Base-by-base conservation (phyloP, 176 grass and related monocot species). In the Chrysopogon serrulatus region DNA sequence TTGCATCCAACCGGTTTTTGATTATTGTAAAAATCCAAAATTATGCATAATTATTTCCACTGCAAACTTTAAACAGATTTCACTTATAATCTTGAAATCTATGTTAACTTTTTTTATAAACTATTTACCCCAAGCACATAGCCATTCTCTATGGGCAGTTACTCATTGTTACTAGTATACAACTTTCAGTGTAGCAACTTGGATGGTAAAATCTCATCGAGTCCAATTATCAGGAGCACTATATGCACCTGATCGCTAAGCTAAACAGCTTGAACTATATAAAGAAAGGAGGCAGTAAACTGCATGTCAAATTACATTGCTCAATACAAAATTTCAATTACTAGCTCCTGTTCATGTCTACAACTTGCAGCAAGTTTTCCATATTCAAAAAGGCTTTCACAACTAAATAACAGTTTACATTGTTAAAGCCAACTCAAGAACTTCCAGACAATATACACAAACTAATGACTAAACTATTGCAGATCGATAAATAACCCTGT, bases 31-130 rank as follows among this genome's bases (percentile, higher is more conserved):
- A 73, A 63, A 41, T 41, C 39, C 10, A 63, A 63, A 81, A 26
- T 26, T 40, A 80, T 37, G 1, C 7, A 26, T 80, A 45, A 3
- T 32, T 76, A 23, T 21, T 41, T 63, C 14, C 17, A 32, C 3
- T 67, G 23, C 17, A 53, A 69, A 57, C 44, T 79, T 71, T 13
- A 68, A 6, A 21, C 3, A 12, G 24, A 75, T 53, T 59, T 80
- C 18, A 48, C 18, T 75, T 84, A 32, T 60, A 61, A 23, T 66
- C 15, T 88, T 34, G 16, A 54, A 84, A 83, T 59, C 5, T 44
- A 68, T 33, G 40, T 21, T 40, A 4, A 41, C 4, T 36, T 32
- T 67, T 64, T 47, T 26, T 10, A 17, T 17, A 21, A 39, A 61
- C 12, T 45, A 56, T 32, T 84, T 68, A n/a, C 6, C 23, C 31